These are phyloP conservation scores for Cryptococcus jaspeensis DNA, from an alignment of 1,284 basidiomycete genomes.

Conservation along the genomic window DNA sequence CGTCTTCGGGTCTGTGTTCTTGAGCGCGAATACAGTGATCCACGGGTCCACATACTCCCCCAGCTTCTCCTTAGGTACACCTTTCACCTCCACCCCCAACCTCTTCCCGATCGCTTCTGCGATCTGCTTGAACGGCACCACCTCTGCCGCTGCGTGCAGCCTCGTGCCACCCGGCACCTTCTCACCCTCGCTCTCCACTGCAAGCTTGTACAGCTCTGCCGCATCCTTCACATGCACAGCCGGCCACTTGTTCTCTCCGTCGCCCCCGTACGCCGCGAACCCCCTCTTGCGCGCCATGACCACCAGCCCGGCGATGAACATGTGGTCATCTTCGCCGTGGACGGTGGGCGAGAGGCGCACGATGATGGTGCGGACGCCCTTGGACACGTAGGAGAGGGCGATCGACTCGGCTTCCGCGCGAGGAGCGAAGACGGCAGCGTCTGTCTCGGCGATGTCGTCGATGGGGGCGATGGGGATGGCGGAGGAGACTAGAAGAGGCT, in stretches of 20 bases:
- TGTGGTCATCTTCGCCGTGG: constrained; percentile 23
- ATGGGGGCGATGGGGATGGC: background rate
- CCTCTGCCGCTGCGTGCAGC: constrained; percentile 23
- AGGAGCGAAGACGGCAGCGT: background rate
- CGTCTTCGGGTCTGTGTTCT: background rate
- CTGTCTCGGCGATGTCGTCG: constrained; percentile 1
- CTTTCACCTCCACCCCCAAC: constrained; percentile 12
- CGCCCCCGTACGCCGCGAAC: constrained; percentile 18
- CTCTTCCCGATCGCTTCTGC: constrained; percentile 21
- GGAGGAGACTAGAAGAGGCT: constrained; percentile 21
- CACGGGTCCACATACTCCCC: constrained; percentile 22
- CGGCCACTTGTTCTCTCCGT: constrained; percentile 19
- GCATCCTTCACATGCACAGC: constrained; percentile 27
- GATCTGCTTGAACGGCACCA: constrained; percentile 18
- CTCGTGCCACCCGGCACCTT: constrained; percentile 10
- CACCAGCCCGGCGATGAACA: constrained; percentile 22
- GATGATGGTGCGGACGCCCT: constrained; percentile 19
- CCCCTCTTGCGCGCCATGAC: constrained; percentile 16
- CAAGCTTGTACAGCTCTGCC: constrained; percentile 27
- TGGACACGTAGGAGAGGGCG: background rate
- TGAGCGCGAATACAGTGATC: constrained; percentile 2
- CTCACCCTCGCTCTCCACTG: constrained; percentile 24
- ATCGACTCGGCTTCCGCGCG: constrained; percentile 13
- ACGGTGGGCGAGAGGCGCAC: constrained; percentile 27
- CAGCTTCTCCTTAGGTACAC: constrained; percentile 14